phyloP scores from a whole-genome alignment of 2,329 filamentous ascomycete genomes.

The Magnaporthiopsis poae region DNA sequence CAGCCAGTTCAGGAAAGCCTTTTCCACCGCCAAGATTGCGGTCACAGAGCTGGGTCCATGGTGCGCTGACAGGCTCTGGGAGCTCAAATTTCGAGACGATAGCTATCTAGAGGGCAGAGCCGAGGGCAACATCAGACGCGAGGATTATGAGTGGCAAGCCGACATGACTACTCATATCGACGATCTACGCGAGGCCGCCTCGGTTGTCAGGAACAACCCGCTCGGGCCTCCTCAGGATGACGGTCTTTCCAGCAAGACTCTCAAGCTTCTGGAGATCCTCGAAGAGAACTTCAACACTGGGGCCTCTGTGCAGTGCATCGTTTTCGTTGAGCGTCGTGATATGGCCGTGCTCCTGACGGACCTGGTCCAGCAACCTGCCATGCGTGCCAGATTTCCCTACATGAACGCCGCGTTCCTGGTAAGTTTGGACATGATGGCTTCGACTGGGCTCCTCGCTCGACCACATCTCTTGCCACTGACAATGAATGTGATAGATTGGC shows the following conservation, averaged over 20 bases:
- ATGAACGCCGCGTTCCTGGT: slow-evolving; percentile 6
- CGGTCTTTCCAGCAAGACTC: slow-evolving; percentile 64
- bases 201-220: slow-evolving; percentile 42
- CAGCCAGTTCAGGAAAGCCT: slow-evolving; percentile 42
- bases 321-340: slow-evolving; percentile 7
- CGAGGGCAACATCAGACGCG: slow-evolving; percentile 18
- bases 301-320: slow-evolving; percentile 4
- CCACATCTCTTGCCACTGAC: not conserved
- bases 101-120: slow-evolving; percentile 50
- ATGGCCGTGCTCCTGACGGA: slow-evolving; percentile 1
- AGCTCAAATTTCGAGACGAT: slow-evolving; percentile 53
- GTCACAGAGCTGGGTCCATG: slow-evolving; percentile 65
- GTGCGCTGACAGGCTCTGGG: slow-evolving; percentile 78
- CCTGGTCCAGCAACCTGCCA: not conserved
- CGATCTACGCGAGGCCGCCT: slow-evolving; percentile 48
- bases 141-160: not conserved
- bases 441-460: not conserved
- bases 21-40: slow-evolving; percentile 49
- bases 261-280: slow-evolving; percentile 35
- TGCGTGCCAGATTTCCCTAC: not conserved
- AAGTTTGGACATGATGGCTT: not conserved
- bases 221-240: slow-evolving; percentile 28
- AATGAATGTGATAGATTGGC: slow-evolving; percentile 5
- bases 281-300: slow-evolving; percentile 3
- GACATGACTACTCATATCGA: slow-evolving; percentile 36